These are phyloP conservation scores for Lentinus brumalis DNA, from an alignment of 768 basidiomycete species.

Conservation along the genomic window DNA sequence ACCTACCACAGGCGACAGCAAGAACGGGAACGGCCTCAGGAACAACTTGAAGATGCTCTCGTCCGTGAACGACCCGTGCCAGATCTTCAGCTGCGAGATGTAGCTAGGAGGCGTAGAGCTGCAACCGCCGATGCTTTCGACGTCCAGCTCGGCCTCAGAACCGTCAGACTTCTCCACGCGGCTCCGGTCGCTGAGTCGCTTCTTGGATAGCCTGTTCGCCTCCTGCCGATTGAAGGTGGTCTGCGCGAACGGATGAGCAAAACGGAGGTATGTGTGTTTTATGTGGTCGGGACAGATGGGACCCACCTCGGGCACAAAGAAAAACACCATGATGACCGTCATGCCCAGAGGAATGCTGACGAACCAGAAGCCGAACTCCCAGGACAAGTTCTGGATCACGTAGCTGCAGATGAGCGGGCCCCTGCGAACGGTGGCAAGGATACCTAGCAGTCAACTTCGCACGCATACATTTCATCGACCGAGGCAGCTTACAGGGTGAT, in stretches of 20 bases:
- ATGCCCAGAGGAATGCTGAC: slow-evolving; percentile 46
- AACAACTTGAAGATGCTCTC: slow-evolving; percentile 39
- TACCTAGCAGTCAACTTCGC: background rate
- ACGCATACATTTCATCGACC: background rate
- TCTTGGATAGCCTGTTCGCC: background rate
- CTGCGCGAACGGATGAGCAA: slow-evolving; percentile 18
- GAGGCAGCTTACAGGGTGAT: slow-evolving; percentile 39
- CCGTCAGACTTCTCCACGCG: slow-evolving; percentile 14
- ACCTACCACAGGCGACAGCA: slow-evolving; percentile 44
- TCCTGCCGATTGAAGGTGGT: slow-evolving; percentile 36
- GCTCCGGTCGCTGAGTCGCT: slow-evolving; percentile 9
- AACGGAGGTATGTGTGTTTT: too few relatives aligned
- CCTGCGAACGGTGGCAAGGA: slow-evolving; percentile 19
- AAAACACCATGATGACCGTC: slow-evolving; percentile 39
- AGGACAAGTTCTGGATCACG: slow-evolving; percentile 44
- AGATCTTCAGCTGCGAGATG: slow-evolving; percentile 38
- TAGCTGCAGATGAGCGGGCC: slow-evolving; percentile 49
- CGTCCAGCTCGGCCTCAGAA: background rate
- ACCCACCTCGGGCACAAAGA: slow-evolving; percentile 46
- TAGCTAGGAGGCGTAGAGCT: slow-evolving; percentile 29
- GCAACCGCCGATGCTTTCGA: slow-evolving; percentile 8
- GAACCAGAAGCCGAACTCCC: slow-evolving; percentile 51
- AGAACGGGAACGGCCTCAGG: slow-evolving; percentile 44
- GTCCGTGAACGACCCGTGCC: slow-evolving; percentile 40
- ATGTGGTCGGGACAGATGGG: too few relatives aligned